These are phyloP conservation scores for Thymus quinquecostatus DNA, from an alignment of 257 asterid genomes.

Conservation along the genomic window DNA sequence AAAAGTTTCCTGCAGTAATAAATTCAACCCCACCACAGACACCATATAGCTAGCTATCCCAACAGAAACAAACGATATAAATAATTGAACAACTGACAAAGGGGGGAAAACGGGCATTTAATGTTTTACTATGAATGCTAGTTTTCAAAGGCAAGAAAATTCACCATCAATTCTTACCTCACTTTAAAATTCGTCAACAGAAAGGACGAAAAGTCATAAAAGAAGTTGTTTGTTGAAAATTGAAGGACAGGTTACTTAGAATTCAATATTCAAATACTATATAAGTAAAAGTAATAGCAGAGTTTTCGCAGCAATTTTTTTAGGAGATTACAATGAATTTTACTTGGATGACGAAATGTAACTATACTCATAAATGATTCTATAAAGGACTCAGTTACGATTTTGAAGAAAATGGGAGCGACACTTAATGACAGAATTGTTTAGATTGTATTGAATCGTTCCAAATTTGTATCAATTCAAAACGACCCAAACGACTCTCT, in stretches of 20 bases:
- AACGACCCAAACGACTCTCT: too few relatives aligned
- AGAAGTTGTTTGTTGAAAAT: background rate
- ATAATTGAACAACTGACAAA: background rate
- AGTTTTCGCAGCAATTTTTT: conserved; percentile 6
- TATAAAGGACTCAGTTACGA: too few relatives aligned
- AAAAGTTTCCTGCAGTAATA: background rate
- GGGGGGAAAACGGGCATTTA: background rate
- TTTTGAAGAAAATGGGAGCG: too few relatives aligned
- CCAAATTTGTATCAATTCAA: too few relatives aligned
- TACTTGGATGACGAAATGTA: background rate
- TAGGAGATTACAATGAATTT: background rate
- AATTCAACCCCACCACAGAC: background rate
- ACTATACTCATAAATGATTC: too few relatives aligned
- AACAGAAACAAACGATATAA: background rate
- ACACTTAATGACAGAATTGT: background rate
- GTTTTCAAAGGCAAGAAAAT: background rate
- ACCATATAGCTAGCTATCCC: background rate
- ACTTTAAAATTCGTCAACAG: background rate
- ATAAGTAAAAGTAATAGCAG: background rate
- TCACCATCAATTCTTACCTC: background rate
- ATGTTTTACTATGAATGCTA: background rate
- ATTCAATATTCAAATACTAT: background rate
- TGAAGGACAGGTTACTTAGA: background rate
- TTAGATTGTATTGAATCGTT: too few relatives aligned
- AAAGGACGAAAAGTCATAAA: too few relatives aligned